Evolutionary conservation across 176 grass and related monocot species (phyloP), one percentile per base, ranked within the genome.

Genomic region (Phoenix dactylifera): DNA sequence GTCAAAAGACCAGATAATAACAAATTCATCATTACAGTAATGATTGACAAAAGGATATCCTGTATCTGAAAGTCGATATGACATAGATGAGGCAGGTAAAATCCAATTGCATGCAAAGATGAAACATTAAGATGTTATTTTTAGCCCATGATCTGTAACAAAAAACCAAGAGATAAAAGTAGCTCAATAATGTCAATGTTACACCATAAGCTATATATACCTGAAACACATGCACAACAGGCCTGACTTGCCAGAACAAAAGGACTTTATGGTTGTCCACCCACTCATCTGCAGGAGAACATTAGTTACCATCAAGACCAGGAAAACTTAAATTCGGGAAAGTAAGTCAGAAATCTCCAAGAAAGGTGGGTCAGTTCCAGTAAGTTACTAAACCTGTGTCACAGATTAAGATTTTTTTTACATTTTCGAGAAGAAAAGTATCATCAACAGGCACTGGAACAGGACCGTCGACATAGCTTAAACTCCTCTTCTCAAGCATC

Each of bases 191-290:
- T 44, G 35, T 3, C 35, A 44, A 44, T 12, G 9, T 44, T 44
- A 14, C 35, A 44, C 9, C 10, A 12, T 44, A 19, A 49, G 18
- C 23, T 48, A 55, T 50, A 16, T 9, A 67, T 82, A 98, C 93
- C 93, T 92, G 93, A 72, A 83, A 98, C 52, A 92, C 84, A 64
- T 92, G 81, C 16, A 98, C 88, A 24, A 76, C 71, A 71, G 87
- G 87, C 63, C 79, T 98, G 50, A 92, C 87, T 98, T 98, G 93
- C 93, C 93, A 98, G 72, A 98, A 98, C 32, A 98, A 77, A 57
- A 98, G 72, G 68, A 98, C 79, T 64, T 89, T 80, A 63, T 92
- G 70, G 54, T 83, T 92, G 18, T 80, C 81, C 67, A 74, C 23
- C 81, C 76, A 89, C 54, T 89, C 93, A 67, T 88, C 93, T 92